A percentile compares a stretch with the other conserved stretches of the same genome.
phyloP scores from a whole-genome alignment of 176 grass and related monocot species.

The Triticum dicoccoides region DNA sequence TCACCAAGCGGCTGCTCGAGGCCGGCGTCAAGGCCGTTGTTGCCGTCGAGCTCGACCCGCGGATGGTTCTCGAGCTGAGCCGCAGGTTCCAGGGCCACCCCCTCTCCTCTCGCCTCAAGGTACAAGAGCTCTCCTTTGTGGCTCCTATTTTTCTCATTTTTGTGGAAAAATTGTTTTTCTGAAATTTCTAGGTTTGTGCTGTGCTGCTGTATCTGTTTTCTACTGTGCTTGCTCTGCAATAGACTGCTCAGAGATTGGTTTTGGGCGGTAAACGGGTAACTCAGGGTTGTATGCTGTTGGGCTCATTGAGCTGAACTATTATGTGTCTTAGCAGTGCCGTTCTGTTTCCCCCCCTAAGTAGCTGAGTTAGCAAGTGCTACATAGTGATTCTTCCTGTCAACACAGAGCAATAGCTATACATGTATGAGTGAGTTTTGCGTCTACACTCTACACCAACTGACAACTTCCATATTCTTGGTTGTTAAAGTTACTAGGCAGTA shows the following conservation, averaged over 20 bases:
- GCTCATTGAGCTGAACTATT: not conserved
- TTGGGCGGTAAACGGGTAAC: not conserved
- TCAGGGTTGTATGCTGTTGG: not conserved
- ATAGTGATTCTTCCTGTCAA: not conserved
- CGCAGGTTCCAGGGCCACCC: constrained; percentile 81
- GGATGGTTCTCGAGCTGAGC: constrained; percentile 93
- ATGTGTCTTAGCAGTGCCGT: not conserved
- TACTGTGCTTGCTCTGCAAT: not conserved
- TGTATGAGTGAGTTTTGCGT: not conserved
- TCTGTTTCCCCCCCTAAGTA: not conserved
- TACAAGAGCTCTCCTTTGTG: not conserved
- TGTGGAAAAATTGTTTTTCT: not conserved
- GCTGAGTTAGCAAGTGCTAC: not conserved
- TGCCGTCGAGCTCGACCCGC: constrained; percentile 90
- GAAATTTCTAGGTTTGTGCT: not conserved
- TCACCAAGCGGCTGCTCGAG: constrained; percentile 87
- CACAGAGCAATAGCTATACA: not conserved
- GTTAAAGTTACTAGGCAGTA: not conserved
- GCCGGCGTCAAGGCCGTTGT: constrained; percentile 81
- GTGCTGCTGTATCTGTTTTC: not conserved
- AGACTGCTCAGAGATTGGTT: not conserved
- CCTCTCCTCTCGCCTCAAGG: constrained; percentile 69
- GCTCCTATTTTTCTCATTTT: not conserved
- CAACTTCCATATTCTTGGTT: not conserved
- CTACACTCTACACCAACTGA: too few relatives aligned